Base-by-base conservation (phyloP, 2,329 filamentous ascomycete species). In the Colletotrichum eremochloae region DNA sequence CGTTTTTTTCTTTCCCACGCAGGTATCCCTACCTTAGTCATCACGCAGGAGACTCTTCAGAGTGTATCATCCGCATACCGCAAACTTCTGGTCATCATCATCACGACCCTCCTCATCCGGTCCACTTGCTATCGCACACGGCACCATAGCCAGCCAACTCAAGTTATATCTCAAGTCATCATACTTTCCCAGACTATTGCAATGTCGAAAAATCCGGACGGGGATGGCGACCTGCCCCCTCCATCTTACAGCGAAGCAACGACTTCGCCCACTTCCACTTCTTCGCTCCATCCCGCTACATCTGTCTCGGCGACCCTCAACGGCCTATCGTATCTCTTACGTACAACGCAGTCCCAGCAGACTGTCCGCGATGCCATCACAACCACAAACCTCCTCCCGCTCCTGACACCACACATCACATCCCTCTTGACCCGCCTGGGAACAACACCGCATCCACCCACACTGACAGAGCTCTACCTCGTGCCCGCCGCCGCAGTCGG, bases 401-500 rank as follows among this genome's bases (percentile, higher is more conserved):
- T 82, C 2, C 72, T 87, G 3, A 76, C 84, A 0, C 84, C 84
- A 4, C 78, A 81, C 53, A 75, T 88, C 58, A 81, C 85, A 48
- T 75, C 77, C 1, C 84, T 88, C 72, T 74, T 88, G 1, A 77
- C 79, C 1, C 79, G 81, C 18, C 76, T 87, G 36, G 81, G 80
- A 1, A 73, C 75, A 6, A 75, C 80, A 53, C 76, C 81, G 3
- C 77, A 76, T 0, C 75, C 80, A 0, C 81, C 82, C 1, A 74
- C 76, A 1, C 64, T 81, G 0, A 81, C 85, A 1, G 83, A 86
- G 61, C 80, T 87, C 56, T 83, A 81, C 9, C 77, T 89, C 46
- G 81, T 88, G 0, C 86, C 87, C 0, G 82, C 76, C 2, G 76
- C 76, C 5, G 83, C 82, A 5, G 82, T 88, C 0, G 80, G 78